Evolutionary conservation across 1,284 basidiomycete genomes (phyloP), one percentile per base, ranked within the genome.

Genomic region (Ceratobasidium sp.): DNA sequence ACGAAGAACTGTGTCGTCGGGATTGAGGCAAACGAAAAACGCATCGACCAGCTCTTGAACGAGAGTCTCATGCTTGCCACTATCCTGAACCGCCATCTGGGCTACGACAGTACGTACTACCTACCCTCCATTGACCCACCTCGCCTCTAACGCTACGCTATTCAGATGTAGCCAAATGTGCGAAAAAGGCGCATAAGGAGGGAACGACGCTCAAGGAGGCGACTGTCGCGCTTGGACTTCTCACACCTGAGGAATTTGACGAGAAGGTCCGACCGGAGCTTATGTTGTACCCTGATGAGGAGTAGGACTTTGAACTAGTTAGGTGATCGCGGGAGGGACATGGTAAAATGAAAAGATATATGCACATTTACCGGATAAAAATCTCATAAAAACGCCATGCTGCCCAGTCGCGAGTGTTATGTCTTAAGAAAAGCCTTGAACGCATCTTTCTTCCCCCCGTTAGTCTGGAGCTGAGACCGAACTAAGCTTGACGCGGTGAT

Each of bases 131-230:
- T n/a, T n/a, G n/a, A n/a, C n/a, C n/a, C n/a, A n/a, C n/a, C n/a
- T n/a, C n/a, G n/a, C n/a, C n/a, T n/a, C n/a, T n/a, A n/a, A n/a
- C n/a, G n/a, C n/a, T n/a, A n/a, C n/a, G 36, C 36, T 75, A 67
- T 75, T 53, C 81, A 96, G 95, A 98, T 84, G 97, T 99, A 56
- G 98, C 98, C 66, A 97, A 95, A 84, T 96, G 95, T 79, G 98
- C 98, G 51, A 99, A 99, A 89, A 99, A 99, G 85, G 98, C 98
- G 17, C 98, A 99, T 88, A 96, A 94, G 84, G 96, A 99, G 84
- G 98, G 97, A 29, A 94, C 92, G 63, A 99, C 97, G 64, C 83
- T 99, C 82, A 98, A 98, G 87, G 93, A 97, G 85, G 95, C 97
- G 53, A 96, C 96, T 7, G 91, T 99, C 45, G 84, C 91, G 33